Conservation (phyloP, 345 rosid genomes). For the Populus alba region DNA sequence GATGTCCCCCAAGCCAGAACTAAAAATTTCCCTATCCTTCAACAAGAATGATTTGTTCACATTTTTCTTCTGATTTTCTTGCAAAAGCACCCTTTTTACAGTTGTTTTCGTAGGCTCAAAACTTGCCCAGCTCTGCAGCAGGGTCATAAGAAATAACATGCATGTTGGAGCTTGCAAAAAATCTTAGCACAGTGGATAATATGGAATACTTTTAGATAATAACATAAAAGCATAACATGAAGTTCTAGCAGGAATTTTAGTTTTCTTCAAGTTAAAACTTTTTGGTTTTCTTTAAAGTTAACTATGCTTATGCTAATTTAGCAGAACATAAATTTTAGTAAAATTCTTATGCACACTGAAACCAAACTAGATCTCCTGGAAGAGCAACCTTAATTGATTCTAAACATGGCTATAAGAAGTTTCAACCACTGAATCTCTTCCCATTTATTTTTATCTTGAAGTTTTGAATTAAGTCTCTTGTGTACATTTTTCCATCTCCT, state of each 20-base stretch:
- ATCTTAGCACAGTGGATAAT: not conserved
- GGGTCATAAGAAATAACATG: constrained; percentile 10
- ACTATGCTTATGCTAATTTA: not conserved
- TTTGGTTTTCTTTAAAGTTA: not conserved
- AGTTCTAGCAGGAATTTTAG: not conserved
- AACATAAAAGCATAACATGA: not conserved
- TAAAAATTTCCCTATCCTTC: constrained; percentile 37
- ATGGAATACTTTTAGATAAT: not conserved
- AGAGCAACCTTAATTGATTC: not conserved
- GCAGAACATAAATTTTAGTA: not conserved
- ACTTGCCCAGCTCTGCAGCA: constrained; percentile 74
- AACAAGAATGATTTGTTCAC: constrained; percentile 33
- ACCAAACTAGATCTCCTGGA: not conserved
- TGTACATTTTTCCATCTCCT: not conserved
- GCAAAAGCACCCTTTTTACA: constrained; percentile 76
- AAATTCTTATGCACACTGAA: not conserved
- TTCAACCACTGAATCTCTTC: not conserved
- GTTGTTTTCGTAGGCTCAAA: constrained; percentile 93
- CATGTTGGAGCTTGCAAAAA: not conserved
- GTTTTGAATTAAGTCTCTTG: not conserved
- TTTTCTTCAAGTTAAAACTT: too few species aligned
- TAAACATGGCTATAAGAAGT: not conserved
- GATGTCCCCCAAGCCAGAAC: constrained; percentile 29
- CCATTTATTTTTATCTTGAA: not conserved
- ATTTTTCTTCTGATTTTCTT: constrained; percentile 48